phyloP scores from a whole-genome alignment of 2,329 filamentous ascomycete species.

The Dothiorella sarmentorum region DNA sequence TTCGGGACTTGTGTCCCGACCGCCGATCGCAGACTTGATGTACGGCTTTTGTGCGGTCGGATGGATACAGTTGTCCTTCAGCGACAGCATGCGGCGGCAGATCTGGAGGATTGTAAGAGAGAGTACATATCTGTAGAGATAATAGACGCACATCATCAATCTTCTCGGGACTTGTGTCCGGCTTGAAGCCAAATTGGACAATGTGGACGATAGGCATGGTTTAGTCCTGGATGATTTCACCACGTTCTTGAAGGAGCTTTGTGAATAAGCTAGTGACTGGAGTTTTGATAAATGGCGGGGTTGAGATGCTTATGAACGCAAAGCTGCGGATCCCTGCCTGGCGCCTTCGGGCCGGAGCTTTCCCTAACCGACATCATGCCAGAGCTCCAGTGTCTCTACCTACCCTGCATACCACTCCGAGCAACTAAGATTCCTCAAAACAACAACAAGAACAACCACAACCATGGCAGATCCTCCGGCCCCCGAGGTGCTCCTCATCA shows the following conservation, averaged over 20 bases:
- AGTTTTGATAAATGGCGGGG: no score
- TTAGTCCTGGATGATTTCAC: no score
- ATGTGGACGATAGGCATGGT: constrained; percentile 65
- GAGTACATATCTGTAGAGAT: constrained; percentile 14
- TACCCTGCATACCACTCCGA: background rate
- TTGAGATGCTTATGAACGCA: background rate
- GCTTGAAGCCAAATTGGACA: constrained; percentile 65
- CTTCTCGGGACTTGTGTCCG: constrained; percentile 45
- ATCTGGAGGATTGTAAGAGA: constrained; percentile 38
- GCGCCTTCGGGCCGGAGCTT: background rate
- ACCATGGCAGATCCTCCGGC: constrained; percentile 5
- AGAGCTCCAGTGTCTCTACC: background rate
- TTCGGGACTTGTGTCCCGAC: constrained; percentile 61
- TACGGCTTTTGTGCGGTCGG: constrained; percentile 58
- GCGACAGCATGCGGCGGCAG: constrained; percentile 54
- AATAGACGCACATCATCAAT: constrained; percentile 52
- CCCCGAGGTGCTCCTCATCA: constrained; percentile 53
- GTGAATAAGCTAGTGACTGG: no score
- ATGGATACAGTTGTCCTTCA: constrained; percentile 59
- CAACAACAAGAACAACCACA: background rate
- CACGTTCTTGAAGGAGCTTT: no score
- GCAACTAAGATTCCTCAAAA: background rate
- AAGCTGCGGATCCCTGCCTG: background rate
- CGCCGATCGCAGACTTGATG: constrained; percentile 57
- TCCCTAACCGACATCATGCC: background rate